Base-by-base conservation (phyloP, 768 basidiomycete species). In the Phaeotremella skinneri region DNA sequence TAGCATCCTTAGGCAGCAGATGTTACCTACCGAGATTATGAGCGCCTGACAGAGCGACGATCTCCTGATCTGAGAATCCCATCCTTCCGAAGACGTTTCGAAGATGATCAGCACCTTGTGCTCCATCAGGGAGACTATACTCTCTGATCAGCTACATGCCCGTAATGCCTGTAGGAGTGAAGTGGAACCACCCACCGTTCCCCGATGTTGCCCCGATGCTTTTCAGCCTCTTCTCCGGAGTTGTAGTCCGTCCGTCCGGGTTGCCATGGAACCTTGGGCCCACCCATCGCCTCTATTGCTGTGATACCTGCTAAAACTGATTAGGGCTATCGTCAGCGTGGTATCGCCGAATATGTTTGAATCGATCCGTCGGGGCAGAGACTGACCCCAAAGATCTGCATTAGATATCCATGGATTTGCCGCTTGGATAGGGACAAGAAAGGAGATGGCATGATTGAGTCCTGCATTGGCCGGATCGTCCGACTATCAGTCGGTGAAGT, bases 41-140 rank as follows among this genome's bases (percentile, higher is more conserved):
- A 1, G 77, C 77, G 1, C 75, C 75, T n/a, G 73, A 76, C 1
- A 78, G 63, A 3, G 77, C 77, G 9, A 78, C 77, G 23, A 78
- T 77, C 66, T 78, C 77, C 60, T 73, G 70, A 68, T 76, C 77
- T 14, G 66, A 68, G 61, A 74, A 78, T 3, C 76, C 76, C 76
- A 77, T 78, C 42, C 77, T 47, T 1, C 70, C 66, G 52, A 78
- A 77, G 25, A 78, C 69, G 3, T 77, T 64, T 32, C 77, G 52
- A 21, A 78, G 58, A 58, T 78, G 77, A 57, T 66, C 65, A 1
- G 76, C 74, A 2, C 76, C 77, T 29, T 72, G 51, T 1, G 77
- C 74, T 16, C 73, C 77, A 54, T 78, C 77, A 13, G 77, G 77
- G 34, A 78, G 61, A 27, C 74, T 72, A 55, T 25, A 3, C 27